Percentiles rank a stretch among this genome's conserved stretches.
phyloP scores from a whole-genome alignment of 805 yeast species.

The Zygosaccharomyces siamensis region DNA sequence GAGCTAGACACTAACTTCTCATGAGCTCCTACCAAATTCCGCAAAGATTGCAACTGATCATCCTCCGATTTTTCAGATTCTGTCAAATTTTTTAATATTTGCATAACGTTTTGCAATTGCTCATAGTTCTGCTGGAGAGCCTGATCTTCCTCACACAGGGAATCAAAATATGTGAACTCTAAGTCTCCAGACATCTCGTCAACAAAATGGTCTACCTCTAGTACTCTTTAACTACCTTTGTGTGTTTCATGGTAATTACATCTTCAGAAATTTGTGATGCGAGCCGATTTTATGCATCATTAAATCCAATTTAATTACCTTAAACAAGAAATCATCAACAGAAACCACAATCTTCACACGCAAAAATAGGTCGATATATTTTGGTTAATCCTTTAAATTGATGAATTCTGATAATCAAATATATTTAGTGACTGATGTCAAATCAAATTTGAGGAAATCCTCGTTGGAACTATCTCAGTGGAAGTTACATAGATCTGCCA shows the following conservation, averaged over 20 bases:
- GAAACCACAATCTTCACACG: not conserved
- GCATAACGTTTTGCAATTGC: conserved; percentile 14
- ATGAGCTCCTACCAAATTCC: conserved; percentile 14
- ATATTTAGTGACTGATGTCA: conserved; percentile 16
- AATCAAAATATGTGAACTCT: conserved; percentile 21
- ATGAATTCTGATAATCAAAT: conserved; percentile 5
- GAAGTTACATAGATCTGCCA: conserved; percentile 64
- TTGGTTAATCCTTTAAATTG: not conserved
- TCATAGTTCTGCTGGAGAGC: conserved; percentile 21
- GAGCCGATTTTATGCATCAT: not conserved
- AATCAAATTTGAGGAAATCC: conserved; percentile 37
- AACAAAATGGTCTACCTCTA: not conserved
- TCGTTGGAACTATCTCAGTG: conserved; percentile 46
- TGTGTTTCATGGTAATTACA: not conserved
- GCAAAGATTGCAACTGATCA: conserved; percentile 12
- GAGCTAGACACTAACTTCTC: conserved; percentile 12
- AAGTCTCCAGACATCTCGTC: conserved; percentile 1
- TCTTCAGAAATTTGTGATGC: conserved; percentile 1
- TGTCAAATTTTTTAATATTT: conserved; percentile 13
- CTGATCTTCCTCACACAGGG: conserved; percentile 26
- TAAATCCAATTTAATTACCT: not conserved
- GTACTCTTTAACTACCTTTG: not conserved
- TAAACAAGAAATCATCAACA: not conserved
- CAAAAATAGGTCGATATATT: not conserved
- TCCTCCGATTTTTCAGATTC: conserved; percentile 18